Evolutionary conservation across 1,284 basidiomycete species (phyloP), one percentile per base, ranked within the genome.

Genomic region (Rhodotorula glutinis): DNA sequence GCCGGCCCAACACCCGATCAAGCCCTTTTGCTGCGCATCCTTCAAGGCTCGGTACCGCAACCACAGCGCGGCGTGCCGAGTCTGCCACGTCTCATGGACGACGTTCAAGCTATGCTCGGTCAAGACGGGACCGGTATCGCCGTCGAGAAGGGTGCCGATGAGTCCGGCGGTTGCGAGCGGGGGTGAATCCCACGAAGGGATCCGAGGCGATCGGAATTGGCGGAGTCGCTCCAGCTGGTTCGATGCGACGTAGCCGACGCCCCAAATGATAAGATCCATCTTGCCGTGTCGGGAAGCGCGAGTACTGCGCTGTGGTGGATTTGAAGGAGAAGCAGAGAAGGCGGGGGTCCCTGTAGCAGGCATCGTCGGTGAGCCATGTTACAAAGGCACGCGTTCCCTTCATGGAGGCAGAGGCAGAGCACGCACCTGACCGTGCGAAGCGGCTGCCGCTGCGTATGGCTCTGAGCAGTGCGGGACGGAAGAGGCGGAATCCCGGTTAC

Each of bases 1-100:
- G 17, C 66, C 66, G 11, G 66, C 66, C 66, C 66, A 68, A 33
- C 66, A 68, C 1, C 41, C 46, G 51, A 44, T 53, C 29, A 44
- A 30, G 40, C 43, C 43, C 46, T 58, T 57, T 19, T 44, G 40
- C 44, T 58, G 57, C 14, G 66, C 66, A 17, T 68, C 66, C 29
- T 53, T 16, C 16, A 68, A 52, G 8, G 59, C 62, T 13, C 55
- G 57, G 9, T 43, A 33, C 19, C 62, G 52, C 29, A 68, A 53
- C 30, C 25, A 59, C 3, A 65, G 14, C 10, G 66, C 63, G 17
- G 60, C 29, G 19, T 53, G 51, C 4, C 66, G 46, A 13, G 60
- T 54, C 19, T 49, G 33, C 66, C 66, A 68, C 16, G 33, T 49
- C 21, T 54, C 19, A 30, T 64, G 62, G 8, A 46, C 38, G 21